Evolutionary conservation across 768 basidiomycete species (phyloP).

Genomic region (Podaxis sp.): DNA sequence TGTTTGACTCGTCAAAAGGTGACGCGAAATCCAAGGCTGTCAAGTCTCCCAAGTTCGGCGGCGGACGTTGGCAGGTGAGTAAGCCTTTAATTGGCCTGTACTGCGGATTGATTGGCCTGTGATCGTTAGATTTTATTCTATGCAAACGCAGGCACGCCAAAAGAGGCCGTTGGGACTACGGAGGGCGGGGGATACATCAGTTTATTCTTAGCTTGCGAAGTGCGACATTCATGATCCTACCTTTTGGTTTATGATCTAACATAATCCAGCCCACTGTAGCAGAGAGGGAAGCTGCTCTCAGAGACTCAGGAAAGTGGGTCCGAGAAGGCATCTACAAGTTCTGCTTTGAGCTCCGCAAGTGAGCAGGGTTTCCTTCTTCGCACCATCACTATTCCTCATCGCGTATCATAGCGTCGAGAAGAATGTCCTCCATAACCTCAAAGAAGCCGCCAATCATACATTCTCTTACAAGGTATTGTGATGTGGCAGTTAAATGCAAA

Average conservation of each 20-base stretch:
- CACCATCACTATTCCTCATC: not conserved
- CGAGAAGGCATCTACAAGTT: constrained; percentile 86
- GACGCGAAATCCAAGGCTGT: constrained; percentile 76
- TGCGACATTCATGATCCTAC: constrained; percentile 31
- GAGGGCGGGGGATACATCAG: constrained; percentile 61
- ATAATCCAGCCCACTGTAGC: constrained; percentile 64
- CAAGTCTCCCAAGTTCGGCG: constrained; percentile 75
- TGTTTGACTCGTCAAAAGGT: constrained; percentile 82
- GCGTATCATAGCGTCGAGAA: constrained; percentile 36
- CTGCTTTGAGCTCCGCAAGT: constrained; percentile 80
- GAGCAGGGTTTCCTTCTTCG: constrained; percentile 4
- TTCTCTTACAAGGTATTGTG: constrained; percentile 62
- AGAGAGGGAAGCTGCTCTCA: constrained; percentile 67
- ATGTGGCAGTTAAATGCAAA: not conserved
- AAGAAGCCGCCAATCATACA: constrained; percentile 81
- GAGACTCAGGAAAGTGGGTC: constrained; percentile 72
- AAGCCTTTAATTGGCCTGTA: not conserved
- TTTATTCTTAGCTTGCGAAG: constrained; percentile 82
- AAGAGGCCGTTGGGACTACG: constrained; percentile 37
- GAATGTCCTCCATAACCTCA: constrained; percentile 54
- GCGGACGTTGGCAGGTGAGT: constrained; percentile 72
- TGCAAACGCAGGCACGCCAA: constrained; percentile 72
- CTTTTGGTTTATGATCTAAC: not conserved
- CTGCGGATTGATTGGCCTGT: constrained; percentile 9
- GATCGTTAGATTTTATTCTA: constrained; percentile 72